Conservation (phyloP, 2,329 filamentous ascomycete genomes). For the Ophioceras dolichostomum region DNA sequence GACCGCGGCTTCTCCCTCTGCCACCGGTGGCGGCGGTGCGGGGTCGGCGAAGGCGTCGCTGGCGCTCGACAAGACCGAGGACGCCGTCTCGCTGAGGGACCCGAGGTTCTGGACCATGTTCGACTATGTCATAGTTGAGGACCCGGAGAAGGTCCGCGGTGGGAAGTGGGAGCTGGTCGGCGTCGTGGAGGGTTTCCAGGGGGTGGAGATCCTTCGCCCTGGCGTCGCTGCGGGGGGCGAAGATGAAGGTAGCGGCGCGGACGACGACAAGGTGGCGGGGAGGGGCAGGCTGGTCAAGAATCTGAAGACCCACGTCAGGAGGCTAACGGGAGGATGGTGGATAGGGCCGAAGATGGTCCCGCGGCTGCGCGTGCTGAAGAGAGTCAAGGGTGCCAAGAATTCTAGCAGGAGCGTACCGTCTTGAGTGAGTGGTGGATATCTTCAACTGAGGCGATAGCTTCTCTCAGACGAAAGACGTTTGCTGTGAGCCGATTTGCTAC, state of each 20-base stretch:
- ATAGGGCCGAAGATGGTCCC: slow-evolving; percentile 49
- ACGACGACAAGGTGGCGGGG: slow-evolving; percentile 26
- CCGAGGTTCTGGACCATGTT: slow-evolving; percentile 50
- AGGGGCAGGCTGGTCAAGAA: slow-evolving; percentile 25
- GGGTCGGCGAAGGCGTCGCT: slow-evolving; percentile 12
- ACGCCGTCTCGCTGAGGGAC: slow-evolving; percentile 25
- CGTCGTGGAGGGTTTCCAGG: slow-evolving; percentile 44
- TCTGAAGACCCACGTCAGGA: slow-evolving; percentile 27
- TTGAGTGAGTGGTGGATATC: too few species aligned
- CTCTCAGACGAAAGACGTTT: too few species aligned
- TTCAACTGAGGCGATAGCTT: too few species aligned
- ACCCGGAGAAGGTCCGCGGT: slow-evolving; percentile 30
- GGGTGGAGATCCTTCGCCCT: slow-evolving; percentile 44
- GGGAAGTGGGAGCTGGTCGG: slow-evolving; percentile 44
- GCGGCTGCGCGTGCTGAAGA: slow-evolving; percentile 36
- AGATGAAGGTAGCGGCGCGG: slow-evolving; percentile 10
- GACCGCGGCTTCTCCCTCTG: too few species aligned
- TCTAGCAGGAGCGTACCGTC: slow-evolving; percentile 5
- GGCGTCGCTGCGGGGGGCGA: slow-evolving; percentile 15
- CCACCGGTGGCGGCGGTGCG: slow-evolving; percentile 1
- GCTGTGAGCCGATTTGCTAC: too few species aligned
- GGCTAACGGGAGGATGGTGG: slow-evolving; percentile 49
- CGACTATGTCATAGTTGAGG: slow-evolving; percentile 49
- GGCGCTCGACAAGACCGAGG: slow-evolving; percentile 52
- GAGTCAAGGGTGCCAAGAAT: slow-evolving; percentile 10